A percentile compares a stretch with the other conserved stretches of the same genome.
phyloP scores from a whole-genome alignment of 2,329 filamentous ascomycete species.

The Elsinoe ampelina region DNA sequence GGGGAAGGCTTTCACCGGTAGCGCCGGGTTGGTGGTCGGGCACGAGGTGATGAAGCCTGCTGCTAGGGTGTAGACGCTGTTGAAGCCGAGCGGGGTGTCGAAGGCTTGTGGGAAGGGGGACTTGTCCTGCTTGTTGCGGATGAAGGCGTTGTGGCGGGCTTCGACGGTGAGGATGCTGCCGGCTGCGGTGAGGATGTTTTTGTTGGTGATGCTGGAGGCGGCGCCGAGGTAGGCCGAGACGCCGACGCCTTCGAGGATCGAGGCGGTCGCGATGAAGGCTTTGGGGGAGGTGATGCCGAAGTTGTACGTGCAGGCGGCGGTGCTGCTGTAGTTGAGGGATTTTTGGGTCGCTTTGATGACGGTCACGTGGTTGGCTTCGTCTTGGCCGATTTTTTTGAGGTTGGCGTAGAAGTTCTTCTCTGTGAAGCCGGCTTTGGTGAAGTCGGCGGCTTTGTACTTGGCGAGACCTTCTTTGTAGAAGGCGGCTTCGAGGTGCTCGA shows the following conservation, averaged over 20 bases:
- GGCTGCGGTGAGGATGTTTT: slow-evolving; percentile 51
- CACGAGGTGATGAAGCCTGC: slow-evolving; percentile 52
- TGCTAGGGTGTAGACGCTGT: slow-evolving; percentile 57
- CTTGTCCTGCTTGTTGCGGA: slow-evolving; percentile 41
- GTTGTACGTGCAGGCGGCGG: slow-evolving; percentile 47
- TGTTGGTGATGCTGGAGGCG: slow-evolving; percentile 48
- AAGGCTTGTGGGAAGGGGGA: slow-evolving; percentile 51
- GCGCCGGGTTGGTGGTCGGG: slow-evolving; percentile 43
- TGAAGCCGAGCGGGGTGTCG: slow-evolving; percentile 49
- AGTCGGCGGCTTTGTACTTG: slow-evolving; percentile 48
- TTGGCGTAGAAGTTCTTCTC: slow-evolving; percentile 47
- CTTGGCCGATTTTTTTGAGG: slow-evolving; percentile 45
- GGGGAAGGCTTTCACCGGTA: slow-evolving; percentile 47
- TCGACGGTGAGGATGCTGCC: slow-evolving; percentile 57
- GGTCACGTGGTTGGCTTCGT: slow-evolving; percentile 50
- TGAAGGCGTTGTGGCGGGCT: slow-evolving; percentile 54
- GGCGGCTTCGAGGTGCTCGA: slow-evolving; percentile 45
- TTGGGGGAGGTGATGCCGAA: slow-evolving; percentile 43
- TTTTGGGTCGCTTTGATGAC: slow-evolving; percentile 42
- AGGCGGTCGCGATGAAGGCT: slow-evolving; percentile 44
- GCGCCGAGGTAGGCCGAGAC: slow-evolving; percentile 54
- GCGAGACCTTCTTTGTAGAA: slow-evolving; percentile 54
- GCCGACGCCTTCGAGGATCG: slow-evolving; percentile 49
- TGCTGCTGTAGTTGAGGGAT: slow-evolving; percentile 41
- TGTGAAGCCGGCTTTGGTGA: slow-evolving; percentile 42